Conservation (phyloP, 345 rosid genomes). For the Pugionium cornutum region DNA sequence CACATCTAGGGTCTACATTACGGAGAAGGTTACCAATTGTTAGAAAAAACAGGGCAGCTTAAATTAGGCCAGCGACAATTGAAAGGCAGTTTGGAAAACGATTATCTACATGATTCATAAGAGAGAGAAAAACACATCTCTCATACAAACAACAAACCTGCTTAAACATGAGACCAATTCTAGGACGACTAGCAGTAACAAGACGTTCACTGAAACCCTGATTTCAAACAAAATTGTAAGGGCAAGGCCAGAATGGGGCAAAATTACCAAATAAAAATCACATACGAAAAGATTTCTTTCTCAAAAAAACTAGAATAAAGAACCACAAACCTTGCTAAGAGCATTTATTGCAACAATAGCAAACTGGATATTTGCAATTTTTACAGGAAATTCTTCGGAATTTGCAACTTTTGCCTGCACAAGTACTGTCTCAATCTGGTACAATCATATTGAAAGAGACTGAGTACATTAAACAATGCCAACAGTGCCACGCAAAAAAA, state of each 20-base stretch:
- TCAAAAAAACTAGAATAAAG: slow-evolving; percentile 16
- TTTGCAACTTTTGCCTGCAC: slow-evolving; percentile 50
- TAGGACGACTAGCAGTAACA: slow-evolving; percentile 83
- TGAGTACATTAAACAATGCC: slow-evolving; percentile 18
- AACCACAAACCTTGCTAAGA: slow-evolving; percentile 79
- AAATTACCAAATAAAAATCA: slow-evolving; percentile 8
- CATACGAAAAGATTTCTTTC: too few species aligned
- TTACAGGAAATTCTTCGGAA: slow-evolving; percentile 56
- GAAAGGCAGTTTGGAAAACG: slow-evolving; percentile 17
- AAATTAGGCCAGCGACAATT: neutral
- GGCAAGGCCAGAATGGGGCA: slow-evolving; percentile 13
- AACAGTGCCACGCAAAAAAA: neutral
- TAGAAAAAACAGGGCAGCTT: slow-evolving; percentile 21
- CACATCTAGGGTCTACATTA: slow-evolving; percentile 80
- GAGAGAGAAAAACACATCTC: neutral
- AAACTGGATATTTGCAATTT: slow-evolving; percentile 64
- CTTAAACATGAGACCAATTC: slow-evolving; percentile 90
- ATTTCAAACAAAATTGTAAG: slow-evolving; percentile 28
- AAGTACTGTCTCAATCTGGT: slow-evolving; percentile 70
- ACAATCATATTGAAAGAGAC: slow-evolving; percentile 34
- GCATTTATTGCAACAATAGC: slow-evolving; percentile 87
- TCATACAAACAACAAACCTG: slow-evolving; percentile 53
- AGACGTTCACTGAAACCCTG: slow-evolving; percentile 97
- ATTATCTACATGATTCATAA: neutral
- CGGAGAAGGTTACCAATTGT: slow-evolving; percentile 17